Percentiles rank a stretch among this genome's conserved stretches.
Conservation (phyloP, 176 grass and related monocot species). For the Triticum timopheevii region DNA sequence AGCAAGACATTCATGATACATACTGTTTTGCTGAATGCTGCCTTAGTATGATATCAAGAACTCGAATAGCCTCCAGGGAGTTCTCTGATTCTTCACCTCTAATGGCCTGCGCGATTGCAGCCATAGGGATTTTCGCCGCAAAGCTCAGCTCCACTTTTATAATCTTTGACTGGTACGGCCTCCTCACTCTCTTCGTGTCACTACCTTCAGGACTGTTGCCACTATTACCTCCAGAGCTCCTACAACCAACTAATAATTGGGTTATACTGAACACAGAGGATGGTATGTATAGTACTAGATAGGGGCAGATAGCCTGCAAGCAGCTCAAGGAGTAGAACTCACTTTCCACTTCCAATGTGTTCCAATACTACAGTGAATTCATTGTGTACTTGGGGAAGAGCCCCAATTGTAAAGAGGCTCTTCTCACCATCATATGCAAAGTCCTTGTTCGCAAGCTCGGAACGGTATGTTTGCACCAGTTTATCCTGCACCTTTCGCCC, state of each 20-base stretch:
- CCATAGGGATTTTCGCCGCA: conserved; percentile 57
- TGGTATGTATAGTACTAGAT: too few species aligned
- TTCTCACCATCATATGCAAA: too few species aligned
- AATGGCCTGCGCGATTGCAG: conserved; percentile 49
- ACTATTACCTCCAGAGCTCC: conserved; percentile 29
- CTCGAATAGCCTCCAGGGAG: conserved; percentile 50
- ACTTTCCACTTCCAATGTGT: too few species aligned
- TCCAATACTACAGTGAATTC: too few species aligned
- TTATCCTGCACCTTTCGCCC: too few species aligned
- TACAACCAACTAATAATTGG: conserved; percentile 19
- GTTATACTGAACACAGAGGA: neutral
- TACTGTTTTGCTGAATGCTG: conserved; percentile 59
- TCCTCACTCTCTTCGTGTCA: conserved; percentile 51
- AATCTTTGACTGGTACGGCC: conserved; percentile 36
- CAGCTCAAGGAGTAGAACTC: too few species aligned
- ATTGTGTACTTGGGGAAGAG: too few species aligned
- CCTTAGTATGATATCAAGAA: conserved; percentile 68
- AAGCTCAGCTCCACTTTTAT: conserved; percentile 55
- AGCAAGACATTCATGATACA: neutral
- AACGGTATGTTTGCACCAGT: too few species aligned
- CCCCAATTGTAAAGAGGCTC: too few species aligned
- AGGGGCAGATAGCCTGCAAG: too few species aligned
- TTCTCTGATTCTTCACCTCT: conserved; percentile 56
- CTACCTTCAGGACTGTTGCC: conserved; percentile 40
- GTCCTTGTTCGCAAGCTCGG: too few species aligned